A percentile compares a stretch with the other conserved stretches of the same genome.
Evolutionary conservation across 805 yeast species (phyloP).

Genomic region (Kodamaea jinghongensis): DNA sequence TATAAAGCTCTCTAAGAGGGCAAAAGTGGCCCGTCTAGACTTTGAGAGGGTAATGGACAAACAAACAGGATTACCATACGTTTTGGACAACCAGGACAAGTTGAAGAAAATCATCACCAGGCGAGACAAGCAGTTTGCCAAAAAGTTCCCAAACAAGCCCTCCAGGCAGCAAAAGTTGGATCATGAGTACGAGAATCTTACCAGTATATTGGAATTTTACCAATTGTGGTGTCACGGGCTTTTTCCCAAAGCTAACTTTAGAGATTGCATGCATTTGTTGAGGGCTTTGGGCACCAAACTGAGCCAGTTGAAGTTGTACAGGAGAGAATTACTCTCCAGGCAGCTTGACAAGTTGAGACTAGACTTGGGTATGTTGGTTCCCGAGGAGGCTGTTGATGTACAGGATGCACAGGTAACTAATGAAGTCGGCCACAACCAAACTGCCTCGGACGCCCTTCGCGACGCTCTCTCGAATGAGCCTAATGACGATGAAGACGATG

Average conservation of each 20-base stretch:
- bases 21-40: conserved; percentile 36
- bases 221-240: conserved; percentile 46
- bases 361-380: conserved; percentile 10
- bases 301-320: conserved; percentile 32
- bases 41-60: conserved; percentile 36
- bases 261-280: conserved; percentile 60
- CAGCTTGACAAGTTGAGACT: conserved; percentile 23
- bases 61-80: conserved; percentile 32
- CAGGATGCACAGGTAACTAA: neutral
- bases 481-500: conserved; percentile 15
- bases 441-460: neutral
- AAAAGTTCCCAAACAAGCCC: conserved; percentile 11
- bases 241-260: conserved; percentile 77
- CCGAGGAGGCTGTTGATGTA: neutral
- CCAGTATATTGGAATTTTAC: conserved; percentile 38
- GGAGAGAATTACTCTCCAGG: conserved; percentile 24
- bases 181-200: conserved; percentile 34
- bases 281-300: conserved; percentile 47
- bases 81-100: conserved; percentile 29
- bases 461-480: neutral
- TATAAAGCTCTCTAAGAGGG: conserved; percentile 31
- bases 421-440: neutral
- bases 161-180: conserved; percentile 19
- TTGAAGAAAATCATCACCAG: conserved; percentile 24
- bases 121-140: conserved; percentile 24